A percentile compares a stretch with the other conserved stretches of the same genome.
phyloP scores from a whole-genome alignment of 2,329 filamentous ascomycete genomes.

The Diaporthe capsici region DNA sequence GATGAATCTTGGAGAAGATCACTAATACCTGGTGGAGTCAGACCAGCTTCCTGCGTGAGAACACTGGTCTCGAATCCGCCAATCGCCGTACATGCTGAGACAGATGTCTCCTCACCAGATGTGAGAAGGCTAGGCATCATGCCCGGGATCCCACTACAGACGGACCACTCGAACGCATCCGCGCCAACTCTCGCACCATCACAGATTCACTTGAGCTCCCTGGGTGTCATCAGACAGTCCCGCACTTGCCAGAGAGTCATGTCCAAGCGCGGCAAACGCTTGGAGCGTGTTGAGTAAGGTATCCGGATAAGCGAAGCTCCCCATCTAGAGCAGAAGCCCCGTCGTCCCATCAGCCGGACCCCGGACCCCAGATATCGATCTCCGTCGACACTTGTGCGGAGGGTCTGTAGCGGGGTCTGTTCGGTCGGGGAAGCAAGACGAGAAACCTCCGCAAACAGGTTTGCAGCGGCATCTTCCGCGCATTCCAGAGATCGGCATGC shows the following conservation, averaged over 20 bases:
- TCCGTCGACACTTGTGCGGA: neutral
- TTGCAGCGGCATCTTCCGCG: constrained; percentile 8
- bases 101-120: neutral
- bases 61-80: neutral
- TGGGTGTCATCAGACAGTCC: neutral
- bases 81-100: neutral
- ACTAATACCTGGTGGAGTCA: neutral
- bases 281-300: neutral
- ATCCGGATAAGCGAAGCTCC: neutral
- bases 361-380: constrained; percentile 4
- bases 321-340: neutral
- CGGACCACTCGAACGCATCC: neutral
- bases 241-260: constrained; percentile 1
- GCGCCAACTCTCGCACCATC: too few relatives aligned
- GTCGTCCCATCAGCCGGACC: neutral
- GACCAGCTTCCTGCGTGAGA: neutral
- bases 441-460: neutral
- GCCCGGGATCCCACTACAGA: neutral
- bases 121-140: neutral
- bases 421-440: neutral
- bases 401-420: neutral
- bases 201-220: neutral
- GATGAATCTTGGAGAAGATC: neutral
- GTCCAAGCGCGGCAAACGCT: neutral
- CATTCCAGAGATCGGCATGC: neutral